Evolutionary conservation across 2,329 filamentous ascomycete species (phyloP), one percentile per base, ranked within the genome.

Genomic region (Tolypocladium tropicale): DNA sequence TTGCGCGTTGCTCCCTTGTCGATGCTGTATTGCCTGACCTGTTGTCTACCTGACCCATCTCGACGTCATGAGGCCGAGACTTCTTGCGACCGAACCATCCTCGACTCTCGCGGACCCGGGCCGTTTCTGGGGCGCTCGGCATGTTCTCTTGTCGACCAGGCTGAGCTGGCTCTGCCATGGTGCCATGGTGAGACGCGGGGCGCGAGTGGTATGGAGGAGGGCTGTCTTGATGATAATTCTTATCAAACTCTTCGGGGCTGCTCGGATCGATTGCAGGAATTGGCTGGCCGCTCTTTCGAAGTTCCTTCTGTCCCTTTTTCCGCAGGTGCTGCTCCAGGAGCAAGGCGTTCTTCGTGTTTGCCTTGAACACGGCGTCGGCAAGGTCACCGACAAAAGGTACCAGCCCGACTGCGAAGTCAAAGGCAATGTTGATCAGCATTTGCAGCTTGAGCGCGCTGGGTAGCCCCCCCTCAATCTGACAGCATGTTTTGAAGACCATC

Each of bases 401-500:
- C 3, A 94, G 73, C 6, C 89, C 90, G 36, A 92, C 76, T 39
- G 80, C 68, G 62, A 94, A 89, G 67, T 95, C 89, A 43, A 92
- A 58, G 4, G 79, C 64, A 56, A 96, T 82, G 71, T 96, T 95
- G 66, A 91, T 72, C 60, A 91, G 70, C 94, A 99, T 97, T 65
- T 80, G 80, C 32, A 80, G 69, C 56, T 81, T 77, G 53, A 93
- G 71, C 11, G 70, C 65, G 5, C 70, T 61, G 1, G 86, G 86
- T 5, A 97, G 80, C 16, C 89, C 89, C 53, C 89, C 89, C 54
- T 95, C 87, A 52, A 95, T 78, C 59, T 86, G 80, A 59, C 79
- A 78, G 72, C 89, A 92, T 28, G 84, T 85, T 58, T 78, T 79
- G 60, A 95, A 77, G 10, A 97, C 84, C 72, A 89, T 83, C 58